A percentile compares a stretch with the other conserved stretches of the same genome.
These are phyloP conservation scores for Beauveria asiatica DNA, from an alignment of 2,329 filamentous ascomycete species.

Conservation along the genomic window DNA sequence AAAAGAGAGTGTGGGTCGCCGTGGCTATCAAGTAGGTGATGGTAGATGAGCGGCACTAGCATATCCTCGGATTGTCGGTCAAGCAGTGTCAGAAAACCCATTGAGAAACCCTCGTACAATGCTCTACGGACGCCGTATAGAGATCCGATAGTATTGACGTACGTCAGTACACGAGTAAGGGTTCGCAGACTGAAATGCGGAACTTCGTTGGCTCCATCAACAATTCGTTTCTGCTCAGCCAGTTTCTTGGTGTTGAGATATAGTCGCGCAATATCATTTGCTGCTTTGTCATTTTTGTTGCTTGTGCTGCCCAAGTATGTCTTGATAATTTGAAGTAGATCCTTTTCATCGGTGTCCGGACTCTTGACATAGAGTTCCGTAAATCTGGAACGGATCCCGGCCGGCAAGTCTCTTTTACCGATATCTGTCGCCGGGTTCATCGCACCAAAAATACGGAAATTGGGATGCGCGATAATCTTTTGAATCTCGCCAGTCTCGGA, in stretches of 20 bases:
- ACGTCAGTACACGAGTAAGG: conserved; percentile 79
- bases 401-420: conserved; percentile 87
- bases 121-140: conserved; percentile 79
- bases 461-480: conserved; percentile 76
- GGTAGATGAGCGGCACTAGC: conserved; percentile 69
- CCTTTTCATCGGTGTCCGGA: conserved; percentile 78
- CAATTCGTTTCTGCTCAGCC: conserved; percentile 72
- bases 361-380: conserved; percentile 93
- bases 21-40: conserved; percentile 66
- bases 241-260: conserved; percentile 83
- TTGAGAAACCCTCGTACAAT: conserved; percentile 90
- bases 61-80: conserved; percentile 72
- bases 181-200: conserved; percentile 96
- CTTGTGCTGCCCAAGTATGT: conserved; percentile 71
- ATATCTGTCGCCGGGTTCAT: conserved; percentile 99
- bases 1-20: conserved; percentile 62
- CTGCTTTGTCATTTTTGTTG: conserved; percentile 62
- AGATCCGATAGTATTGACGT: conserved; percentile 75
- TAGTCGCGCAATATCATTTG: conserved; percentile 73
- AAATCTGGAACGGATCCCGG: conserved; percentile 82
- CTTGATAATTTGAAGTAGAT: conserved; percentile 79
- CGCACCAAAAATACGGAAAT: conserved; percentile 93
- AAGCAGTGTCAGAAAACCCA: conserved; percentile 92
- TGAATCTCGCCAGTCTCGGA: conserved; percentile 93
- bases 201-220: conserved; percentile 91